Evolutionary conservation across 495 filamentous ascomycete species (phyloP).

Genomic region (Cercophora newfieldiana): DNA sequence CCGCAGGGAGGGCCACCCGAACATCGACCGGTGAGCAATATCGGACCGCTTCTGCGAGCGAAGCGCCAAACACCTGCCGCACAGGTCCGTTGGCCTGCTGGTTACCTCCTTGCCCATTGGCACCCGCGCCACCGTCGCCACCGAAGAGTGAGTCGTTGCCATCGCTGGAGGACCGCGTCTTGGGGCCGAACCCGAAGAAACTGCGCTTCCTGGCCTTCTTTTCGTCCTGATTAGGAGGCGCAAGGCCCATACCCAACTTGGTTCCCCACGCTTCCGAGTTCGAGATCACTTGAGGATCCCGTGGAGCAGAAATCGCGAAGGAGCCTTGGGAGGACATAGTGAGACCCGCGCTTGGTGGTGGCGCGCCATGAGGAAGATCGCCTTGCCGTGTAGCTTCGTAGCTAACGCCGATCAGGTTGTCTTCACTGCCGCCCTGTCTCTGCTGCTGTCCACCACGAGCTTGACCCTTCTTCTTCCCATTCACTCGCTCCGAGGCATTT

Average conservation of each 20-base stretch:
- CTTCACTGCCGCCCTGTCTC: slow-evolving; percentile 30
- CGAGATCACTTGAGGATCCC: slow-evolving; percentile 81
- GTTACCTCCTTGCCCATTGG: slow-evolving; percentile 25
- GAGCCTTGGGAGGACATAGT: slow-evolving; percentile 38
- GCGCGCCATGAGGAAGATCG: slow-evolving; percentile 44
- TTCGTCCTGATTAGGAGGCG: slow-evolving; percentile 62
- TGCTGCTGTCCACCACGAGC: slow-evolving; percentile 37
- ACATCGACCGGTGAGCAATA: slow-evolving; percentile 72
- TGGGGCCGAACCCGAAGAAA: slow-evolving; percentile 85
- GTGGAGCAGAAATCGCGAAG: slow-evolving; percentile 81
- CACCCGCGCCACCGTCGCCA: slow-evolving; percentile 29
- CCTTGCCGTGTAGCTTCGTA: slow-evolving; percentile 83
- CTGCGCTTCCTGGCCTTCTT: slow-evolving; percentile 84
- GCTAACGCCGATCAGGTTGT: slow-evolving; percentile 73
- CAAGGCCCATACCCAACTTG: slow-evolving; percentile 50
- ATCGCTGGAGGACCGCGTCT: slow-evolving; percentile 50
- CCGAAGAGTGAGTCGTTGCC: slow-evolving; percentile 50
- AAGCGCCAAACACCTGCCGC: slow-evolving; percentile 81
- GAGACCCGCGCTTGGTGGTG: slow-evolving; percentile 21
- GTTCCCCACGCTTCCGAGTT: slow-evolving; percentile 87
- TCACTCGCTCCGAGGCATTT: slow-evolving; percentile 35
- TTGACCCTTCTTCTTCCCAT: slow-evolving; percentile 56
- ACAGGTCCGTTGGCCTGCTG: slow-evolving; percentile 56
- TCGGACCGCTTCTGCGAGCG: slow-evolving; percentile 82
- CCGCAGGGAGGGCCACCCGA: slow-evolving; percentile 77